A percentile compares a stretch with the other conserved stretches of the same genome.
Evolutionary conservation across 768 basidiomycete genomes (phyloP).

Genomic region (Termitomyces sp.): DNA sequence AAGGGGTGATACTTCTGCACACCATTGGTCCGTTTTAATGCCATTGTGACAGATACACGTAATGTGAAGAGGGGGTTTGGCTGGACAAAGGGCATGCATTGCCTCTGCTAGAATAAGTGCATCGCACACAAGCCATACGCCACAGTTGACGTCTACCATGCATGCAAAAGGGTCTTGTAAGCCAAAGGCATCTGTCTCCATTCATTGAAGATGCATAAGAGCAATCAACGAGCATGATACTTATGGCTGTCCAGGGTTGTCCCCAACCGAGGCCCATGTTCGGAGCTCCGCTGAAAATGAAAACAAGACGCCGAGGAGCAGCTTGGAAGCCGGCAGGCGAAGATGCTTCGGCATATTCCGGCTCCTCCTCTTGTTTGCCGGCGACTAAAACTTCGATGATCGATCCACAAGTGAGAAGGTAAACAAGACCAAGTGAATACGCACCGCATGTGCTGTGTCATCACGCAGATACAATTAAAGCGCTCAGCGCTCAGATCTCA

Average conservation of each 20-base stretch:
- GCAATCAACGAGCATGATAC: neutral
- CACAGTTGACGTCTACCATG: neutral
- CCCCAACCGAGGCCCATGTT: neutral
- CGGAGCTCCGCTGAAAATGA: neutral
- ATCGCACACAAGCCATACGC: neutral
- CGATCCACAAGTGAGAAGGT: too few species aligned
- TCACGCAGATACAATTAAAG: too few species aligned
- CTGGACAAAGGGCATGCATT: neutral
- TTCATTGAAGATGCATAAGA: neutral
- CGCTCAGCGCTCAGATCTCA: neutral
- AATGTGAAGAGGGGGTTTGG: neutral
- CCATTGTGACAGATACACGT: constrained; percentile 1
- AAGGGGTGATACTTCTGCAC: neutral
- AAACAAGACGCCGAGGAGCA: neutral
- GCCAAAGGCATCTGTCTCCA: neutral
- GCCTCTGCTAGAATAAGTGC: neutral
- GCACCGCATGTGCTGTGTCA: too few species aligned
- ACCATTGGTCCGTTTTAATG: neutral
- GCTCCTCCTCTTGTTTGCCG: neutral
- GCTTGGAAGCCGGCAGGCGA: neutral
- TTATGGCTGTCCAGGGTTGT: neutral
- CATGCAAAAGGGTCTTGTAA: neutral
- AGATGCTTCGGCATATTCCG: neutral
- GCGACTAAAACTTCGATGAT: too few species aligned
- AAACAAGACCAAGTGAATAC: too few species aligned